Conservation (phyloP, 1,139 yeast species). For the Blastobotrys illinoisensis region DNA sequence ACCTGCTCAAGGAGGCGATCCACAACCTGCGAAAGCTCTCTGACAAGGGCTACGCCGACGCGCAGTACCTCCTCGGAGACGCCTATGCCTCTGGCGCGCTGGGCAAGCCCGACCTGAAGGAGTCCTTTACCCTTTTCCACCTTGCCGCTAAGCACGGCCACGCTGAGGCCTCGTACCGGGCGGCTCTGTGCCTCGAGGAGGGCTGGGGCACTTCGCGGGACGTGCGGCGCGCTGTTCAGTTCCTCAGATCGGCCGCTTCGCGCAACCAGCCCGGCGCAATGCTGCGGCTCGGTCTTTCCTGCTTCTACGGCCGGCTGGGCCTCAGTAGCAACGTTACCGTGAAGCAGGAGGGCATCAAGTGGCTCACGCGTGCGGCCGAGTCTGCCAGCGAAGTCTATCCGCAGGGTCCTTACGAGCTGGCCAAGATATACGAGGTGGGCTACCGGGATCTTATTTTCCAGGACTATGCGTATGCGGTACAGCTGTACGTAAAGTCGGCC, state of each 20-base stretch:
- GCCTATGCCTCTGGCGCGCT: slow-evolving; percentile 82
- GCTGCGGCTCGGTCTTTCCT: slow-evolving; percentile 84
- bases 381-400: slow-evolving; percentile 79
- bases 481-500: slow-evolving; percentile 82
- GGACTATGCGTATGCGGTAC: slow-evolving; percentile 79
- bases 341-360: slow-evolving; percentile 82
- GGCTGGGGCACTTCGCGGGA: slow-evolving; percentile 92
- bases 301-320: slow-evolving; percentile 83
- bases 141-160: slow-evolving; percentile 93
- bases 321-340: slow-evolving; percentile 59
- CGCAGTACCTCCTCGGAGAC: slow-evolving; percentile 86
- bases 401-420: slow-evolving; percentile 91
- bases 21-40: slow-evolving; percentile 64
- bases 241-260: slow-evolving; percentile 80
- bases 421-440: slow-evolving; percentile 76
- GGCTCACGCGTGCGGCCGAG: slow-evolving; percentile 85
- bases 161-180: slow-evolving; percentile 83
- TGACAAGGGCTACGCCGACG: slow-evolving; percentile 80
- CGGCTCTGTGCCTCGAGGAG: slow-evolving; percentile 87
- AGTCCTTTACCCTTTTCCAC: slow-evolving; percentile 72
- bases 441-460: slow-evolving; percentile 81
- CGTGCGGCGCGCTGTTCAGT: slow-evolving; percentile 78
- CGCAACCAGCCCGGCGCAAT: slow-evolving; percentile 93
- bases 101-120: slow-evolving; percentile 75
- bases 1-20: slow-evolving; percentile 63